These are phyloP conservation scores for Bretziella fagacearum DNA, from an alignment of 2,329 filamentous ascomycete species.

Conservation along the genomic window DNA sequence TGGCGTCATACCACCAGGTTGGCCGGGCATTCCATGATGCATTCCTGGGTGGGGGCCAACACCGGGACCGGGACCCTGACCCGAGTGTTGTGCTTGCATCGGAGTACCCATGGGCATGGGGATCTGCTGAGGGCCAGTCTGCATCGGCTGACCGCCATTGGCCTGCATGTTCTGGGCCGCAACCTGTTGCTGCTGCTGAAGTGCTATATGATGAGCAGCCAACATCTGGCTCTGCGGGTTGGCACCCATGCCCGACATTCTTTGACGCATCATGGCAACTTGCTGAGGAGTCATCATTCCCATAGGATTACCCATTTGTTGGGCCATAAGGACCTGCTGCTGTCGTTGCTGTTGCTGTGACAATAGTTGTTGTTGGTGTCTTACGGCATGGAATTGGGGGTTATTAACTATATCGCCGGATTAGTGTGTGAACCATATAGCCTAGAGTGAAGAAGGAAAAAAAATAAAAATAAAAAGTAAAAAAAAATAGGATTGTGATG, in stretches of 20 bases:
- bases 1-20: constrained; percentile 1
- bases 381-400: constrained; percentile 24
- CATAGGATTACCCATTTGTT: constrained; percentile 35
- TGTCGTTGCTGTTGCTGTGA: constrained; percentile 37
- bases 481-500: background rate
- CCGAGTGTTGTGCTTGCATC: constrained; percentile 17
- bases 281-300: constrained; percentile 33
- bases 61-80: constrained; percentile 13
- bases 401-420: constrained; percentile 17
- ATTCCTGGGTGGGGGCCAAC: constrained; percentile 24
- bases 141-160: constrained; percentile 30
- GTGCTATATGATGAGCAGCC: constrained; percentile 28
- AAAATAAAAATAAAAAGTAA: too few species aligned
- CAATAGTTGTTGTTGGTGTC: constrained; percentile 38
- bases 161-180: constrained; percentile 23
- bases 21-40: constrained; percentile 19
- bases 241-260: background rate
- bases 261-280: constrained; percentile 29
- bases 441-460: too few species aligned
- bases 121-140: constrained; percentile 28
- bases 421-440: too few species aligned
- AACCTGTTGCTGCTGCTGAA: constrained; percentile 27
- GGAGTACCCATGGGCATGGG: constrained; percentile 15
- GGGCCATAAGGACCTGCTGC: constrained; percentile 35
- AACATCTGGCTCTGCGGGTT: constrained; percentile 22